Conservation (phyloP, 2,329 filamentous ascomycete genomes). For the Aspergillus glaucus region DNA sequence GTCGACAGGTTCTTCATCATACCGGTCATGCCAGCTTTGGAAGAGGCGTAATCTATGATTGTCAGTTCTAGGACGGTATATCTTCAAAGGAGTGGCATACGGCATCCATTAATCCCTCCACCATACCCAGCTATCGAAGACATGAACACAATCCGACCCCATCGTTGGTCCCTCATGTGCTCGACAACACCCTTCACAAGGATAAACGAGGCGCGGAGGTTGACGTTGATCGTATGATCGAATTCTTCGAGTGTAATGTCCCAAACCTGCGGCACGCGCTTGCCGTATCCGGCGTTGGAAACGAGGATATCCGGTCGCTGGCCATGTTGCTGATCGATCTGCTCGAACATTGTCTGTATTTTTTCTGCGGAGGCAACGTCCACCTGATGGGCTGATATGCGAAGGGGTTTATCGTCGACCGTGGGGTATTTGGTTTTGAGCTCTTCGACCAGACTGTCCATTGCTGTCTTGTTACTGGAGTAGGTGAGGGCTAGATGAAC, state of each 20-base stretch:
- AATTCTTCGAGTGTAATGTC: conserved; percentile 61
- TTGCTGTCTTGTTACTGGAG: conserved; percentile 44
- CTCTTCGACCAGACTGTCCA: conserved; percentile 41
- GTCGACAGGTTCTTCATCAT: conserved; percentile 61
- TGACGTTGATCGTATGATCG: conserved; percentile 57
- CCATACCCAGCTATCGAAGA: conserved; percentile 59
- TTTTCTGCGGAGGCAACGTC: conserved; percentile 52
- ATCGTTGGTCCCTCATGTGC: conserved; percentile 53
- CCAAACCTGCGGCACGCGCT: conserved; percentile 50
- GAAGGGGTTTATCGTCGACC: conserved; percentile 18
- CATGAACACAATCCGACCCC: conserved; percentile 61
- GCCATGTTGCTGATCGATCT: conserved; percentile 49
- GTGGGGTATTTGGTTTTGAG: conserved; percentile 29
- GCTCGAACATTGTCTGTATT: conserved; percentile 49
- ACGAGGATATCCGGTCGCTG: conserved; percentile 58
- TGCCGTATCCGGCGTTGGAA: conserved; percentile 61
- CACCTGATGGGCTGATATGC: conserved; percentile 51
- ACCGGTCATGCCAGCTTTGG: conserved; percentile 56
- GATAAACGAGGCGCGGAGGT: conserved; percentile 57
- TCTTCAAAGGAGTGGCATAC: conserved; percentile 22
- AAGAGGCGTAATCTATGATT: conserved; percentile 47
- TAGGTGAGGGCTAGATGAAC: conserved; percentile 56
- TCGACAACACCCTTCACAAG: conserved; percentile 56
- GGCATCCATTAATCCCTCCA: conserved; percentile 58
- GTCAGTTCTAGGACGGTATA: background rate